These are phyloP conservation scores for Vachellia pachyceras DNA, from an alignment of 306 rosid genomes.

Conservation along the genomic window DNA sequence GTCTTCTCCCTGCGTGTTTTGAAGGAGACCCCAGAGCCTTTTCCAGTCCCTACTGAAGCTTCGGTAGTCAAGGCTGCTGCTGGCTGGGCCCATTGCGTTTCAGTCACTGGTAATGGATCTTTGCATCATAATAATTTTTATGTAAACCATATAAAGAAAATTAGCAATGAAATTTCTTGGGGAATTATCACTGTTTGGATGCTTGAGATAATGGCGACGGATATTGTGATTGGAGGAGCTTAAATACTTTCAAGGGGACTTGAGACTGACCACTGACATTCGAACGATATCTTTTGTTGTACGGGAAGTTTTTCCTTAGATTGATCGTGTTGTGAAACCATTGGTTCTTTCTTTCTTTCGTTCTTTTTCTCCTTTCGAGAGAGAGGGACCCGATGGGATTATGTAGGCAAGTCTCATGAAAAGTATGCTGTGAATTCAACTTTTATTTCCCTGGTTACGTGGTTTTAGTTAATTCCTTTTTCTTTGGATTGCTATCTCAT, in stretches of 20 bases:
- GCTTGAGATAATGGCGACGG: not conserved
- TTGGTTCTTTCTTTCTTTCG: not conserved
- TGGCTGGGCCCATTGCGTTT: slow-evolving; percentile 93
- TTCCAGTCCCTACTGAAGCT: slow-evolving; percentile 70
- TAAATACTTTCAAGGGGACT: not conserved
- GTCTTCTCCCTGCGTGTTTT: slow-evolving; percentile 50
- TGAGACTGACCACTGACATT: not conserved
- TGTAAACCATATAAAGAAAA: not conserved
- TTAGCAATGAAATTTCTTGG: not conserved
- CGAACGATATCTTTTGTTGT: not conserved
- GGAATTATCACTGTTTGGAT: not conserved
- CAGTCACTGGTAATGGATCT: slow-evolving; percentile 64
- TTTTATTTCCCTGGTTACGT: not conserved
- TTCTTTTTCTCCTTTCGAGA: not conserved
- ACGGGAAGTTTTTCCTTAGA: not conserved
- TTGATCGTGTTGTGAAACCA: not conserved
- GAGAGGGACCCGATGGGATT: too few species aligned
- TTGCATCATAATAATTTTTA: not conserved
- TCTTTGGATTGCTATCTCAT: not conserved
- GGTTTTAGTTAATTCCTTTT: not conserved
- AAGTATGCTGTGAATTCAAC: not conserved
- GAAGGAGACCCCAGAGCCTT: slow-evolving; percentile 82
- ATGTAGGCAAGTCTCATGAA: not conserved
- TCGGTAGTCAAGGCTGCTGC: slow-evolving; percentile 75
- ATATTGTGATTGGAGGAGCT: slow-evolving; percentile 8